Evolutionary conservation across 1,284 basidiomycete species (phyloP).

Genomic region (Termitomyces sp.): DNA sequence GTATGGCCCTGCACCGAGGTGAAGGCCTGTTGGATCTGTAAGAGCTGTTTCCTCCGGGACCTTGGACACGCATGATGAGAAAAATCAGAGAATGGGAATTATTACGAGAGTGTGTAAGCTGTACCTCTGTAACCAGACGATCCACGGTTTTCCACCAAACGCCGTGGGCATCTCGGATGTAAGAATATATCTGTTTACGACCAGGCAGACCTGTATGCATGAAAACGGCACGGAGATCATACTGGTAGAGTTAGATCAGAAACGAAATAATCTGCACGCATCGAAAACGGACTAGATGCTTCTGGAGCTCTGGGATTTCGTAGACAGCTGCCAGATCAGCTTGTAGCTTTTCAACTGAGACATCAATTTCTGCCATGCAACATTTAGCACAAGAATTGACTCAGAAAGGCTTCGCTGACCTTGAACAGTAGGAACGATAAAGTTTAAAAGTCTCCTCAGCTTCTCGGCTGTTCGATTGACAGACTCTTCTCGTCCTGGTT

Average conservation of each 20-base stretch:
- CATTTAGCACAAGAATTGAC: background rate
- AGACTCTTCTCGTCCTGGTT: constrained; percentile 39
- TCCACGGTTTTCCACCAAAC: constrained; percentile 81
- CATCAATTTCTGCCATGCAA: constrained; percentile 44
- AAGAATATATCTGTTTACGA: constrained; percentile 69
- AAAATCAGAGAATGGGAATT: background rate
- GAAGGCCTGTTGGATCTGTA: constrained; percentile 61
- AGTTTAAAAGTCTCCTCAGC: constrained; percentile 45
- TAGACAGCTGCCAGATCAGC: constrained; percentile 40
- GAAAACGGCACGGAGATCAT: constrained; percentile 70
- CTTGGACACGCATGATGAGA: constrained; percentile 28
- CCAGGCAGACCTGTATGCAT: constrained; percentile 72
- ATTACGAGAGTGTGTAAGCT: constrained; percentile 1
- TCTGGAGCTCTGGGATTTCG: constrained; percentile 57
- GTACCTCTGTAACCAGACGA: constrained; percentile 58
- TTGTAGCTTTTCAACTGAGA: constrained; percentile 40
- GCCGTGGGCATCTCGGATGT: constrained; percentile 52
- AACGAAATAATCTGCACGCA: background rate
- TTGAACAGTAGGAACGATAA: constrained; percentile 48
- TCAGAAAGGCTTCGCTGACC: constrained; percentile 31
- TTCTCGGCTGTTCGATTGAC: constrained; percentile 41
- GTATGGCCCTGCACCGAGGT: constrained; percentile 70
- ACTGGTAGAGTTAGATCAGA: constrained; percentile 37
- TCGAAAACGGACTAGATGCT: constrained; percentile 43
- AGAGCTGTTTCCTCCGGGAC: constrained; percentile 64